Evolutionary conservation across 192 early-diverging fungal species (phyloP), one percentile per base, ranked within the genome.

Genomic region (Coemansia sp.): DNA sequence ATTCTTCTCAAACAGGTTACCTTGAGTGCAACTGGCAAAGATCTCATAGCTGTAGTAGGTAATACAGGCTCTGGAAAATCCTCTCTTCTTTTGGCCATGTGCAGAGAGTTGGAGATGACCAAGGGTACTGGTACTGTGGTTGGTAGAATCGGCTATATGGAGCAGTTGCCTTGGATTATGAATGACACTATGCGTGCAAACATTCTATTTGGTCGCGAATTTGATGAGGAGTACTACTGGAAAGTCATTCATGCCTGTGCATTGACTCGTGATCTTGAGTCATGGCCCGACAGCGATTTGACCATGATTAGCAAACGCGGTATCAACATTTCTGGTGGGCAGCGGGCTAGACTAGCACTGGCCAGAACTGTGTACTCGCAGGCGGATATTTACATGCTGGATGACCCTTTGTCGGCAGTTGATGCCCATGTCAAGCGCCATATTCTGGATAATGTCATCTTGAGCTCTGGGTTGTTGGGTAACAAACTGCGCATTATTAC

Each of bases 31-130:
- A 64, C 77, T 71, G 67, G 78, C 57, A 80, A 88, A 41, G 44
- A 80, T 3, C 86, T 96, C 5, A 88, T 91, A 3, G 93, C 91
- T 1, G 74, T 96, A 38, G 89, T 94, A 13, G 95, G 95, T 2
- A 75, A 86, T 1, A 91, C 94, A 20, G 95, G 92, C 13, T 80
- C 85, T 27, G 94, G 94, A 54, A 96, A 96, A 65, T 91, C 89
- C 0, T 90, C 92, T 0, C 77, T 96, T 9, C 74, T 96, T 1
- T 89, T 87, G 55, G 89, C 91, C 18, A 72, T 96, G 44, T 84
- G 95, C 33, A 92, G 94, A 10, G 93, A 94, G 67, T 91, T 93
- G 85, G 87, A 80, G 60, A 80, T 82, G 41, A 62, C 68, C 5
- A 42, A 62, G 38, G 68, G 68, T 16, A 22, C 68, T n/a, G 85